Evolutionary conservation across 2,329 filamentous ascomycete species (phyloP).

Genomic region (Ophiostoma ulmi): DNA sequence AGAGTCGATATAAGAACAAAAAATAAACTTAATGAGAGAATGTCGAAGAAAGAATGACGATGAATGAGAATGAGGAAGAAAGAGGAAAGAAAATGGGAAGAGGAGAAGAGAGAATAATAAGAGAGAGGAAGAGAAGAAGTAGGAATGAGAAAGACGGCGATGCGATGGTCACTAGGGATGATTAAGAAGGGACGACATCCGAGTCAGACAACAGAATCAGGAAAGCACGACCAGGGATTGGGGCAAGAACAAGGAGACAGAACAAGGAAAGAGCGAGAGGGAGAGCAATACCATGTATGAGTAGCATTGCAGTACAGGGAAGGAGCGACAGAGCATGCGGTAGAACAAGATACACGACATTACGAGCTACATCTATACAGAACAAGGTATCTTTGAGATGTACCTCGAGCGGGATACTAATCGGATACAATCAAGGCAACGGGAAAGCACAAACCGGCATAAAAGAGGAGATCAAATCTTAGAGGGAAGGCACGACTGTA

Average conservation of each 20-base stretch:
- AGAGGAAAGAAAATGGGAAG: neutral
- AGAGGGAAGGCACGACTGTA: neutral
- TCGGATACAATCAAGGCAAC: slow-evolving; percentile 11
- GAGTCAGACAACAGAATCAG: slow-evolving; percentile 8
- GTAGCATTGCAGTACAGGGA: neutral
- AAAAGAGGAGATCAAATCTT: slow-evolving; percentile 14
- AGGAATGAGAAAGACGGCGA: neutral
- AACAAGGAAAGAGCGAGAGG: neutral
- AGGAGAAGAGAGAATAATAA: neutral
- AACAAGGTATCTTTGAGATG: neutral
- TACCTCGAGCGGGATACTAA: neutral
- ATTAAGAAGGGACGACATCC: slow-evolving; percentile 11
- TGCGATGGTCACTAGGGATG: slow-evolving; percentile 10
- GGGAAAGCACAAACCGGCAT: slow-evolving; percentile 12
- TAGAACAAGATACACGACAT: neutral
- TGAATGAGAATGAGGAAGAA: slow-evolving; percentile 9
- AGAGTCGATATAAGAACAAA: neutral
- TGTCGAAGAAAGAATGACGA: slow-evolving; percentile 15
- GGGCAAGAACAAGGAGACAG: neutral
- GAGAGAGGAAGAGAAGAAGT: neutral
- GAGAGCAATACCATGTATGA: too few relatives aligned
- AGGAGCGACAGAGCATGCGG: neutral
- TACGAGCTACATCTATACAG: slow-evolving; percentile 10
- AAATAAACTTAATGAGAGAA: slow-evolving; percentile 19
- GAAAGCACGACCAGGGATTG: slow-evolving; percentile 12